These are phyloP conservation scores for Phytopythium montanum DNA, from an alignment of 352 stramenopile genomes.

Conservation along the genomic window DNA sequence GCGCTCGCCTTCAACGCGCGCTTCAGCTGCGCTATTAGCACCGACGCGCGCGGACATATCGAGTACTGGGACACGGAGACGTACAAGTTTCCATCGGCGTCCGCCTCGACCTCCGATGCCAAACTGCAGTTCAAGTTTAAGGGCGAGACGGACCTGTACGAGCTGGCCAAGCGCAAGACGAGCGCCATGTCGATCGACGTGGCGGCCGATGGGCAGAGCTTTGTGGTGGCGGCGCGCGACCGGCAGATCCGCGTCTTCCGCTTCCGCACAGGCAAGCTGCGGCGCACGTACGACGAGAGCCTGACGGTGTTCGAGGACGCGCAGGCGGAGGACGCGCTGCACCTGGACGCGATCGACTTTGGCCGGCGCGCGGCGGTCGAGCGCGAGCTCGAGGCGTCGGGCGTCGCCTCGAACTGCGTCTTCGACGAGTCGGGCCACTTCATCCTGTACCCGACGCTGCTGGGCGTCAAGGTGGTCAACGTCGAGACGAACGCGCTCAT, in stretches of 20 bases:
- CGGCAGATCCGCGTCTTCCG: constrained; percentile 88
- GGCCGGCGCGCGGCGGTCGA: constrained; percentile 83
- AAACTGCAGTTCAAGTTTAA: constrained; percentile 90
- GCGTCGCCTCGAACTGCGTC: constrained; percentile 73
- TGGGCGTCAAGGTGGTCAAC: constrained; percentile 97
- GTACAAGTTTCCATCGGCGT: constrained; percentile 40
- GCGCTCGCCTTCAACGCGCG: constrained; percentile 83
- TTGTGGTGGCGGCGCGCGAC: constrained; percentile 89
- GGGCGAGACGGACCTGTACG: constrained; percentile 96
- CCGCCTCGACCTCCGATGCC: constrained; percentile 1
- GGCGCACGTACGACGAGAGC: constrained; percentile 88
- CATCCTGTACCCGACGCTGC: constrained; percentile 93
- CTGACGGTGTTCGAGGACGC: constrained; percentile 88
- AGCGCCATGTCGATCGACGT: constrained; percentile 77
- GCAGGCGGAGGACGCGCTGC: constrained; percentile 60
- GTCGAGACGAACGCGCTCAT: constrained; percentile 93
- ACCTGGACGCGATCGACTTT: constrained; percentile 89
- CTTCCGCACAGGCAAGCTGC: constrained; percentile 85
- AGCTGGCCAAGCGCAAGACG: constrained; percentile 92
- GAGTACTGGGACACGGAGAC: constrained; percentile 92
- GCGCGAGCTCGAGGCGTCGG: constrained; percentile 56
- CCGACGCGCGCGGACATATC: constrained; percentile 90
- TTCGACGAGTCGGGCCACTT: constrained; percentile 97
- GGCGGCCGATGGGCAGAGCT: constrained; percentile 54
- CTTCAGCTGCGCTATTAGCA: constrained; percentile 90